Conservation (phyloP, 2,329 filamentous ascomycete genomes). For the Didymella pinodella region DNA sequence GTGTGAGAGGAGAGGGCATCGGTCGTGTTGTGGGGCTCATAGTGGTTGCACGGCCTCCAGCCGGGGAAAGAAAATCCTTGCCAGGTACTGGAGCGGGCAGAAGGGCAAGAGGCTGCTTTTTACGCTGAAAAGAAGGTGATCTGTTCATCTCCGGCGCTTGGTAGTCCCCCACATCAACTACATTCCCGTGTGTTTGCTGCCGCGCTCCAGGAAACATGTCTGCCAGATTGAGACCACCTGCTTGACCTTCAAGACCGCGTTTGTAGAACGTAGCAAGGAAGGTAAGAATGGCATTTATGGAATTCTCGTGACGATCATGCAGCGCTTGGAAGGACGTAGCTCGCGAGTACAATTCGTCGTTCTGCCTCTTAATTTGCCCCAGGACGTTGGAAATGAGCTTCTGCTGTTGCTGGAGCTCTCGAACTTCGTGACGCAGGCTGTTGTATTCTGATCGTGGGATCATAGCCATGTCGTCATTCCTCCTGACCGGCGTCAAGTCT, state of each 20-base stretch:
- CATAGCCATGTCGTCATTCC: slow-evolving; percentile 57
- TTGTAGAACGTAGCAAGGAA: slow-evolving; percentile 97
- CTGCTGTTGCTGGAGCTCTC: slow-evolving; percentile 85
- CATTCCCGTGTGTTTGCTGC: slow-evolving; percentile 62
- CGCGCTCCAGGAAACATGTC: slow-evolving; percentile 81
- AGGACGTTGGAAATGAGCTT: slow-evolving; percentile 85
- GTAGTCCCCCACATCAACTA: slow-evolving; percentile 69
- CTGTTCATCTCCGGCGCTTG: slow-evolving; percentile 48
- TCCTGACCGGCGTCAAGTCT: slow-evolving; percentile 50
- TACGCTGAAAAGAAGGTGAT: slow-evolving; percentile 49
- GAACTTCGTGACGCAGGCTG: slow-evolving; percentile 79
- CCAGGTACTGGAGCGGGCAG: slow-evolving; percentile 44
- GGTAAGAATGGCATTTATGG: slow-evolving; percentile 97
- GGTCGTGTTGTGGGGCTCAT: slow-evolving; percentile 42
- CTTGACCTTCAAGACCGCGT: slow-evolving; percentile 86
- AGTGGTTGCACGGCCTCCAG: slow-evolving; percentile 40
- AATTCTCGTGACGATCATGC: slow-evolving; percentile 96
- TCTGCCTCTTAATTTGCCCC: slow-evolving; percentile 79
- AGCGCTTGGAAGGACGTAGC: slow-evolving; percentile 88
- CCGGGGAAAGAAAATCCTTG: slow-evolving; percentile 37
- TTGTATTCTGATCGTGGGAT: slow-evolving; percentile 77
- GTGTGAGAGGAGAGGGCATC: slow-evolving; percentile 36
- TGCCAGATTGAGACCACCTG: slow-evolving; percentile 75
- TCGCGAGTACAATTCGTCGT: slow-evolving; percentile 86
- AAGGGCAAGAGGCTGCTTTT: slow-evolving; percentile 48